phyloP scores from a whole-genome alignment of 2,329 filamentous ascomycete genomes.

The Colletotrichum sp. region DNA sequence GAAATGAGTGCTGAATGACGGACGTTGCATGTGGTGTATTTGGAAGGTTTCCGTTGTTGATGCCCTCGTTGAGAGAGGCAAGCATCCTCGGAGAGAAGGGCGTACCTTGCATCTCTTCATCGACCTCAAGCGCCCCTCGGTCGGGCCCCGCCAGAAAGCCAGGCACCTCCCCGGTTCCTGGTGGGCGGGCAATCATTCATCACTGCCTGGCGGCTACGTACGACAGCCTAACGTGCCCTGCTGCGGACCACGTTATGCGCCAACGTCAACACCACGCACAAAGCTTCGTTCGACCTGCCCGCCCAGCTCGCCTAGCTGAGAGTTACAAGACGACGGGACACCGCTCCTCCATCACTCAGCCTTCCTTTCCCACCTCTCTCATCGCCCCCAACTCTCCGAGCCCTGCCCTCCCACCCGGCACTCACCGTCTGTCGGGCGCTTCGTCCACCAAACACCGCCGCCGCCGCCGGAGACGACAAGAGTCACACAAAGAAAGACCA shows the following conservation, averaged over 20 bases:
- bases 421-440: background rate
- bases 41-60: background rate
- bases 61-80: background rate
- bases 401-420: background rate
- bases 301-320: background rate
- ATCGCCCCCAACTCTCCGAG: background rate
- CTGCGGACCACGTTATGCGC: conserved; percentile 5
- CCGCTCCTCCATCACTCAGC: background rate
- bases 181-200: background rate
- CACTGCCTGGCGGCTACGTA: conserved; percentile 18
- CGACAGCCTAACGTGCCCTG: conserved; percentile 2
- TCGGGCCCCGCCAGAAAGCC: background rate
- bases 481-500: background rate
- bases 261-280: conserved; percentile 17
- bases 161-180: background rate
- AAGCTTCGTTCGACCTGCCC: background rate
- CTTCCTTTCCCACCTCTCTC: background rate
- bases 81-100: background rate
- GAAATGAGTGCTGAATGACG: background rate
- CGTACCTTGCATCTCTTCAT: background rate
- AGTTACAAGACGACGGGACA: background rate
- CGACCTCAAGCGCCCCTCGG: background rate
- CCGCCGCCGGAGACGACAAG: background rate
- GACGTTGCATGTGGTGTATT: background rate
- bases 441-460: conserved; percentile 5